A percentile compares a stretch with the other conserved stretches of the same genome.
These are phyloP conservation scores for Picocystis sp. DNA, from an alignment of 163 green algal species.

Conservation along the genomic window DNA sequence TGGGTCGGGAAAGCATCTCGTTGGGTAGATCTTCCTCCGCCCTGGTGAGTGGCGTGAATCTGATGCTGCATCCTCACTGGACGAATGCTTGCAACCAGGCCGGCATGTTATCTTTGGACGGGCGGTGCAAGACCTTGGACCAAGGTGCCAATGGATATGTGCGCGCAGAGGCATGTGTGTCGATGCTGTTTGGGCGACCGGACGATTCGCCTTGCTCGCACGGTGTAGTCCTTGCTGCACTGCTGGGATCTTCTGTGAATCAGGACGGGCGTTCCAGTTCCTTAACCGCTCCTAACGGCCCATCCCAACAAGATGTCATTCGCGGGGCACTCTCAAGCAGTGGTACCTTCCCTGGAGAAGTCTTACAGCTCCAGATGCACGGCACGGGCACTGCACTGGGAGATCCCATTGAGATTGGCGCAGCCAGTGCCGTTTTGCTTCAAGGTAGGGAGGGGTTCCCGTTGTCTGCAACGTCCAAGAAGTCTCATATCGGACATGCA, in stretches of 20 bases:
- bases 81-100: conserved; percentile 25
- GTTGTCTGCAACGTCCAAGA: background rate
- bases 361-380: conserved; percentile 45
- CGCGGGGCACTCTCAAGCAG: conserved; percentile 25
- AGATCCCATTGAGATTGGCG: conserved; percentile 57
- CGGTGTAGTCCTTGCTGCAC: conserved; percentile 9
- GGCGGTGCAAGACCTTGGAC: conserved; percentile 40
- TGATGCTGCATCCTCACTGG: conserved; percentile 19
- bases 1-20: background rate
- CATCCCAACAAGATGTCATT: conserved; percentile 46
- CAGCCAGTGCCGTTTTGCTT: conserved; percentile 6
- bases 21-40: no score
- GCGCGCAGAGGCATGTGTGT: conserved; percentile 24
- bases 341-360: conserved; percentile 7
- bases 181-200: conserved; percentile 22
- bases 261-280: conserved; percentile 46
- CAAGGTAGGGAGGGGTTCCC: background rate
- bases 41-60: conserved; percentile 10
- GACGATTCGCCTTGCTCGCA: conserved; percentile 3
- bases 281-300: conserved; percentile 48
- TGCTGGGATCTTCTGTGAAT: conserved; percentile 32
- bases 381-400: conserved; percentile 56
- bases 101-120: conserved; percentile 34
- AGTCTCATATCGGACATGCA: conserved; percentile 22
- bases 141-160: conserved; percentile 37